Percentiles rank a stretch among this genome's conserved stretches.
These are phyloP conservation scores for Claviceps sorghi DNA, from an alignment of 2,329 filamentous ascomycete species.

Conservation along the genomic window DNA sequence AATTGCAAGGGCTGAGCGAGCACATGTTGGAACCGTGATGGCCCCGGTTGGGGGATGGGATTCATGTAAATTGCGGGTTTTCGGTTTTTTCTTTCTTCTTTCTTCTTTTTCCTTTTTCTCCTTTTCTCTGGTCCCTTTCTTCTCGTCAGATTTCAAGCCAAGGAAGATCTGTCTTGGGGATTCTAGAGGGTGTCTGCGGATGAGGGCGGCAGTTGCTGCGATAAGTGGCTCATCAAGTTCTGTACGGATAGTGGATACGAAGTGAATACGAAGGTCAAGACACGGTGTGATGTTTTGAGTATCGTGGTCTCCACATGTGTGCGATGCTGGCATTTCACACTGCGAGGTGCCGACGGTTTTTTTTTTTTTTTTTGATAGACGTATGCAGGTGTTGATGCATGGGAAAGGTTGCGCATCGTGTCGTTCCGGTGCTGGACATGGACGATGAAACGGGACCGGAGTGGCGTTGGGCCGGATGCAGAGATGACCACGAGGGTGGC, in stretches of 20 bases:
- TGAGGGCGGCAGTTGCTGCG: background rate
- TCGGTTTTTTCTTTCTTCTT: background rate
- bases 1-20: constrained; percentile 55
- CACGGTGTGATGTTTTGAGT: background rate
- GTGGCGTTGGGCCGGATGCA: background rate
- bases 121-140: background rate
- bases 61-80: background rate
- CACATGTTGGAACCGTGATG: constrained; percentile 47
- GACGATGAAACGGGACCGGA: background rate
- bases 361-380: too few relatives aligned
- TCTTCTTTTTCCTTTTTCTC: background rate
- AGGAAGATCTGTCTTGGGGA: background rate
- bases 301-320: too few relatives aligned
- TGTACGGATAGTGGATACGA: background rate
- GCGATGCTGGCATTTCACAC: too few relatives aligned
- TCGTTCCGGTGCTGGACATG: background rate
- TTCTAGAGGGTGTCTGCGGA: background rate
- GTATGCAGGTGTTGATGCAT: background rate
- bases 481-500: background rate
- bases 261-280: background rate
- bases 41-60: background rate
- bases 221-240: background rate
- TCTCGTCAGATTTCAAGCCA: background rate
- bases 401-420: background rate
- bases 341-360: too few relatives aligned